Conservation (phyloP, 768 basidiomycete species). For the Russula brevipes region DNA sequence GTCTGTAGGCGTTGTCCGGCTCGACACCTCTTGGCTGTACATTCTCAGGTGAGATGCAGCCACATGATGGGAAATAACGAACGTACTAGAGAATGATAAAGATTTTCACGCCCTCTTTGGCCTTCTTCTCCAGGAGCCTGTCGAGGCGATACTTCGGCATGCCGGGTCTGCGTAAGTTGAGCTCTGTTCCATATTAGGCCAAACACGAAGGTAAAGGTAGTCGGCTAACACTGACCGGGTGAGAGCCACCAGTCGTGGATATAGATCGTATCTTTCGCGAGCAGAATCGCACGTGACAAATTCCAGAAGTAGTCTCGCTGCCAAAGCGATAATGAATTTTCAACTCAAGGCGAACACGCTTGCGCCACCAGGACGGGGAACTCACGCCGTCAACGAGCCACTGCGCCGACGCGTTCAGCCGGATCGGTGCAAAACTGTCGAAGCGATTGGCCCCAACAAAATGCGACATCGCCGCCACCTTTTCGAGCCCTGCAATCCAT, state of each 20-base stretch:
- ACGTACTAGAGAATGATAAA: constrained; percentile 89
- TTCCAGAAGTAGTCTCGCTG: constrained; percentile 99
- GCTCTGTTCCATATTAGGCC: constrained; percentile 42
- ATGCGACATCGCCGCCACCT: constrained; percentile 66
- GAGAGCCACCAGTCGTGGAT: constrained; percentile 99
- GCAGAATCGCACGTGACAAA: constrained; percentile 80
- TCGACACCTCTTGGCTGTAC: constrained; percentile 88
- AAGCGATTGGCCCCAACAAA: constrained; percentile 84
- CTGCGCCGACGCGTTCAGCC: constrained; percentile 89
- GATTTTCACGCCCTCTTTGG: constrained; percentile 92
- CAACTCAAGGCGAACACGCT: constrained; percentile 4
- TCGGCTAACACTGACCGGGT: constrained; percentile 48
- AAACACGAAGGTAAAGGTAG: not conserved
- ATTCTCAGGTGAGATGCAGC: not conserved
- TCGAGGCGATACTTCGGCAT: constrained; percentile 87
- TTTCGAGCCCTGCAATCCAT: constrained; percentile 89
- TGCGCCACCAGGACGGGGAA: constrained; percentile 16
- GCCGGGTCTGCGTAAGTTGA: constrained; percentile 78
- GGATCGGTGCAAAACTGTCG: constrained; percentile 88
- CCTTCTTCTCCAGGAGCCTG: constrained; percentile 79
- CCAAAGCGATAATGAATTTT: not conserved
- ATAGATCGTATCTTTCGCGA: constrained; percentile 84
- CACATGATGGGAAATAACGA: not conserved
- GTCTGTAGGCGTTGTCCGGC: constrained; percentile 88
- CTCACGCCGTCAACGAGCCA: constrained; percentile 97